phyloP scores from a whole-genome alignment of 352 stramenopile genomes.

The Globisporangium lucens region DNA sequence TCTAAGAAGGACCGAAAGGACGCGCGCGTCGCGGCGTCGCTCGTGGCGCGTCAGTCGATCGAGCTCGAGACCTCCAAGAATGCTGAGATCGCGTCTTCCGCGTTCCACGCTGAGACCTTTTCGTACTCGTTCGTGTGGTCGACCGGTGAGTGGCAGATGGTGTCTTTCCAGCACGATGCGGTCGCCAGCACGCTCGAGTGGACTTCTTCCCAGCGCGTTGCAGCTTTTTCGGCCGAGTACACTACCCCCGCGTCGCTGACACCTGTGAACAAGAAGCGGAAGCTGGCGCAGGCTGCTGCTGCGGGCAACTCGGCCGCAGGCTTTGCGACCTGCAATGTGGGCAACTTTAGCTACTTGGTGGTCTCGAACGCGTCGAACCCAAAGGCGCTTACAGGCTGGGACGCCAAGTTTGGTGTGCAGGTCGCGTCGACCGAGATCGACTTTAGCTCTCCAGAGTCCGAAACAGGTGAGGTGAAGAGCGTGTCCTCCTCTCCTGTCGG shows the following conservation, averaged over 20 bases:
- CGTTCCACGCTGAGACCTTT: conserved; percentile 72
- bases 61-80: conserved; percentile 8
- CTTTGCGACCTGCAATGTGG: conserved; percentile 41
- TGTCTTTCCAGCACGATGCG: conserved; percentile 47
- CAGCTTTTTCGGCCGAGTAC: conserved; percentile 25
- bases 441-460: conserved; percentile 20
- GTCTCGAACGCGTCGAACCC: conserved; percentile 33
- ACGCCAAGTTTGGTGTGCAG: conserved; percentile 73
- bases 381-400: conserved; percentile 52
- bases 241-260: conserved; percentile 18
- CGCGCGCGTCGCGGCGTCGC: conserved; percentile 28
- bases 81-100: conserved; percentile 34
- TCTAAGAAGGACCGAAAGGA: conserved; percentile 35
- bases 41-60: conserved; percentile 34
- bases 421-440: conserved; percentile 53
- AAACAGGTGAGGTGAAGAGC: conserved; percentile 21
- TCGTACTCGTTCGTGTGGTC: conserved; percentile 64
- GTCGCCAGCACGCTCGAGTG: conserved; percentile 41
- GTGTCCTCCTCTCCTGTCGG: conserved; percentile 20
- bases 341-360: conserved; percentile 58
- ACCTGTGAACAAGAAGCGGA: conserved; percentile 61
- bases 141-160: conserved; percentile 53
- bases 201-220: conserved; percentile 37
- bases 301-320: conserved; percentile 6
- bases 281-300: conserved; percentile 29